phyloP scores from a whole-genome alignment of 495 filamentous ascomycete genomes.

The Evernia prunastri region DNA sequence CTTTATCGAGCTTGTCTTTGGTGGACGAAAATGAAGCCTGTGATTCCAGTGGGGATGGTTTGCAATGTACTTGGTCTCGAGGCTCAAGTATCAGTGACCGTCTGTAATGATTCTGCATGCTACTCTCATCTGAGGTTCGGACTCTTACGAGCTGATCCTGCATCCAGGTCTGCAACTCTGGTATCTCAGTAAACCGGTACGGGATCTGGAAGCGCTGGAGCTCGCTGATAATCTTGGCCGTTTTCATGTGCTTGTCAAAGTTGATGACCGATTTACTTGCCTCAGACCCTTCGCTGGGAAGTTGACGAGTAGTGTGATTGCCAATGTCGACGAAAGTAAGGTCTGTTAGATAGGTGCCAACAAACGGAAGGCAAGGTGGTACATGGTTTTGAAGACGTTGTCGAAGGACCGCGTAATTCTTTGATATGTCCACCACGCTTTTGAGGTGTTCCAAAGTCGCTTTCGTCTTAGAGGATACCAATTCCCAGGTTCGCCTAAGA shows the following conservation, averaged over 20 bases:
- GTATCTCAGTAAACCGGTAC: conserved; percentile 75
- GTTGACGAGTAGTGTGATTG: conserved; percentile 59
- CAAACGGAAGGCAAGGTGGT: conserved; percentile 88
- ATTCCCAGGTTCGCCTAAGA: conserved; percentile 90
- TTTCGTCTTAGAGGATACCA: conserved; percentile 80
- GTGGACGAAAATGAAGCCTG: conserved; percentile 23
- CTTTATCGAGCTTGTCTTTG: conserved; percentile 51
- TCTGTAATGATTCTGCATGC: conserved; percentile 77
- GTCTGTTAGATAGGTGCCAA: conserved; percentile 95
- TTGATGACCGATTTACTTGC: conserved; percentile 78
- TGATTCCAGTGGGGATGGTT: conserved; percentile 16
- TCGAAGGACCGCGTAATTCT: conserved; percentile 88
- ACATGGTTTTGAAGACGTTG: conserved; percentile 80
- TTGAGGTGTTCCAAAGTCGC: conserved; percentile 69
- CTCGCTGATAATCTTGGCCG: conserved; percentile 90
- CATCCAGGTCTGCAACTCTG: conserved; percentile 93
- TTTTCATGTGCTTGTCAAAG: conserved; percentile 95
- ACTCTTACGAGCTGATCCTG: conserved; percentile 76
- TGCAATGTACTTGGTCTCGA: conserved; percentile 46
- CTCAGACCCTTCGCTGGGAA: conserved; percentile 40
- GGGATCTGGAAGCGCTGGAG: conserved; percentile 96
- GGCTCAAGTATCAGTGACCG: conserved; percentile 87
- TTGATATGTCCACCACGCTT: conserved; percentile 74
- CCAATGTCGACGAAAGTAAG: conserved; percentile 77
- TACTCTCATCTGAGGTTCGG: conserved; percentile 68